Evolutionary conservation across 2,329 filamentous ascomycete species (phyloP).

Genomic region (Fusarium mangiferae): DNA sequence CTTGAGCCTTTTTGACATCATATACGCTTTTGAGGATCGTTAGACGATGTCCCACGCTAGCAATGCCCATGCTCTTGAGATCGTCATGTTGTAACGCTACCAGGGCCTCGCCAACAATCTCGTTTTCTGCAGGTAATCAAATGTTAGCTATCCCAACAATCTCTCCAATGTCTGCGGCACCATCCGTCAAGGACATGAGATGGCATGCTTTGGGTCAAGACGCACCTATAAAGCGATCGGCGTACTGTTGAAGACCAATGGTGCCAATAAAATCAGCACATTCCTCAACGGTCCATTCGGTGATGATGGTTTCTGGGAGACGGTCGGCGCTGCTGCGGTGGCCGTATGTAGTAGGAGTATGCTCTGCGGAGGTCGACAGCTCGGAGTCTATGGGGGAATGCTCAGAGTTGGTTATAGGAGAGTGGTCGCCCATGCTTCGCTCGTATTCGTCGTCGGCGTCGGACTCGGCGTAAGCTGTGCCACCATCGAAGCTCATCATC

Average conservation of each 20-base stretch:
- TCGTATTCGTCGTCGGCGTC: slow-evolving; percentile 88
- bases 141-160: slow-evolving; percentile 25
- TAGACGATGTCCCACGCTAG: slow-evolving; percentile 91
- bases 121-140: slow-evolving; percentile 74
- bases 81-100: slow-evolving; percentile 91
- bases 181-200: background rate
- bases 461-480: slow-evolving; percentile 79
- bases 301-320: slow-evolving; percentile 79
- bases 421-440: slow-evolving; percentile 74
- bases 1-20: slow-evolving; percentile 94
- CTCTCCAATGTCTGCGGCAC: background rate
- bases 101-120: slow-evolving; percentile 91
- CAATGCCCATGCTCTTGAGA: slow-evolving; percentile 92
- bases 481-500: slow-evolving; percentile 70
- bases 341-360: slow-evolving; percentile 82
- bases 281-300: slow-evolving; percentile 86
- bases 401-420: slow-evolving; percentile 76
- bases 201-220: slow-evolving; percentile 29
- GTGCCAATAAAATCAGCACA: slow-evolving; percentile 88
- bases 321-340: slow-evolving; percentile 72
- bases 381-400: slow-evolving; percentile 78
- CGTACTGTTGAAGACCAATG: slow-evolving; percentile 84
- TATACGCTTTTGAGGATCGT: slow-evolving; percentile 97
- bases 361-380: slow-evolving; percentile 73
- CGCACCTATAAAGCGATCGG: slow-evolving; percentile 84